Evolutionary conservation across 352 stramenopile genomes (phyloP), one percentile per base, ranked within the genome.

Genomic region (Globisporangium barbulae): DNA sequence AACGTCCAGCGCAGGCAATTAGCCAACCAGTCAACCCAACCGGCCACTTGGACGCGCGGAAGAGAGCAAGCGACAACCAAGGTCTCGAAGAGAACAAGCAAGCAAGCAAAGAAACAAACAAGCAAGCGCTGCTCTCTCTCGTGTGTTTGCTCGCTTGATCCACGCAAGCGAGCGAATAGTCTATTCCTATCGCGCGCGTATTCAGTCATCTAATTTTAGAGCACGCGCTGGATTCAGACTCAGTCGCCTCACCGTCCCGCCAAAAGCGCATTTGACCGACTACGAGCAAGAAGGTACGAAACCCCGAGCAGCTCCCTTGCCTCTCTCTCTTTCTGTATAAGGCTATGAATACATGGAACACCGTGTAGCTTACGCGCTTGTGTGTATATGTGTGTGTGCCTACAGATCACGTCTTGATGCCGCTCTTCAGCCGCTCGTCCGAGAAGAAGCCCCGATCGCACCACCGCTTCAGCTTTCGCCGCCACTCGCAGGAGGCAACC

Each of bases 401-500:
- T 5, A 7, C 17, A 57, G 50, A 41, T 21, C 50, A 10, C 35
- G 50, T 42, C 50, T 57, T 41, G 33, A 91, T 91, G 82, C 76
- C 79, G 69, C 77, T 90, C 42, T 90, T 91, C 76, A 81, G 72
- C 50, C 76, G 77, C 42, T 76, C 82, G 33, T 79, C 74, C 62
- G 52, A 72, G 54, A 68, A 72, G 58, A 81, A 85, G 68, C 64
- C 66, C 68, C 86, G 85, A 70, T 76, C 73, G 53, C 68, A 65
- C 19, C 68, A 65, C 19, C 78, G 79, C 68, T 90, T 91, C 67
- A 90, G 80, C 58, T 78, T 91, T 71, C 83, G 80, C 54, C 86
- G 82, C 47, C 76, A 88, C 67, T 78, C 81, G 62, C 63, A 76
- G 53, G 71, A 76, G 42, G 33, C 62, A 45, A 39, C 21, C 28